Base-by-base conservation (phyloP, 2,329 filamentous ascomycete genomes). In the Aspergillus intermedius region DNA sequence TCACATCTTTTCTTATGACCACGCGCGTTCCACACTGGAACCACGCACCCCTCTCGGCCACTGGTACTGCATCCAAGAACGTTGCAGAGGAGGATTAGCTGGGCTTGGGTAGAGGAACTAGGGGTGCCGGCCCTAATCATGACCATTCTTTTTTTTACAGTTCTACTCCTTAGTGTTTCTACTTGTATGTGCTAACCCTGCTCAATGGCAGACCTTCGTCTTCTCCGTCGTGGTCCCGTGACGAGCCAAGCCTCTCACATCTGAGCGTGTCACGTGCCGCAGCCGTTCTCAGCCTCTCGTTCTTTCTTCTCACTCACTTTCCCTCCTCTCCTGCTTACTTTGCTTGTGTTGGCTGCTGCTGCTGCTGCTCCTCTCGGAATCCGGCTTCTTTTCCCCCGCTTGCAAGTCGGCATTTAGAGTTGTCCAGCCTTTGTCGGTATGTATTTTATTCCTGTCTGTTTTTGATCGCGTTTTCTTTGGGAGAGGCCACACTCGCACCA, bases 341-440 rank as follows among this genome's bases (percentile, higher is more conserved):
- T 42, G 48, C 54, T 57, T 57, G 63, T 56, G 60, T 64, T 61
- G 55, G 25, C 25, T 30, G 25, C 25, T 22, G 21, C 25, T 22
- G 21, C 25, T 30, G 25, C 25, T 30, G 3, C 25, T 61, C 62
- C 65, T 67, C 65, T 62, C 64, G 65, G 66, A 60, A 62, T 59
- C 52, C 62, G 63, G 64, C 59, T 55, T 63, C 60, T 62, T 62
- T 61, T 59, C 40, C 57, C 63, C 60, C 63, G 62, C 59, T 65
- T 61, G 62, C 60, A 61, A 67, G 59, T 66, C 64, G 64, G 63
- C 61, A 65, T 62, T 58, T 62, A 30, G 57, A 67, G 58, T 66
- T 54, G 60, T 62, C 62, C 65, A 69, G 58, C 65, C 65, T 69
- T 30, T 64, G 65, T 70, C 66, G 65, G 67, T 70, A 70, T 64